These are phyloP conservation scores for Ramaria rubella DNA, from an alignment of 768 basidiomycete species.

Conservation along the genomic window DNA sequence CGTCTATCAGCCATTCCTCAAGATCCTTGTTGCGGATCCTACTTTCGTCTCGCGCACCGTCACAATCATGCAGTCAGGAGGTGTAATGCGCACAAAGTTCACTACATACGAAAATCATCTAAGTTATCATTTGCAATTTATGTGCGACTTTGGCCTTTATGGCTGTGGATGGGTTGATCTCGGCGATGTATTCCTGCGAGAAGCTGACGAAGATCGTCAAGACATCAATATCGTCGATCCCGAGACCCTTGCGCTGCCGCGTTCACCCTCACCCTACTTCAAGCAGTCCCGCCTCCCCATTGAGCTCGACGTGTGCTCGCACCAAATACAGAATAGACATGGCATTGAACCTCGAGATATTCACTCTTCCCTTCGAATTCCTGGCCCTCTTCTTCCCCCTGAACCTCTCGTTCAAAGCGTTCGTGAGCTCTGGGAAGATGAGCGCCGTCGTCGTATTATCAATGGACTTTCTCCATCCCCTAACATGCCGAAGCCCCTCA, in stretches of 20 bases:
- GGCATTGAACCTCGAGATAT: conserved; percentile 54
- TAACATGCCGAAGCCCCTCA: conserved; percentile 62
- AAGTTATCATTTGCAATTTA: conserved; percentile 81
- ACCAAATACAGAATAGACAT: conserved; percentile 82
- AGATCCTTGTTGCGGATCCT: conserved; percentile 74
- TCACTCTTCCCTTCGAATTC: conserved; percentile 56
- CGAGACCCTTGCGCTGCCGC: conserved; percentile 35
- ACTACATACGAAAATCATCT: conserved; percentile 86
- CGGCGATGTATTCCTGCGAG: conserved; percentile 53
- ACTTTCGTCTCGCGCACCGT: conserved; percentile 57
- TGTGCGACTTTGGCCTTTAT: conserved; percentile 91
- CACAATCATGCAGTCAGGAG: conserved; percentile 74
- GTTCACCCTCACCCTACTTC: conserved; percentile 50
- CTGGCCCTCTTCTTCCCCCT: conserved; percentile 40
- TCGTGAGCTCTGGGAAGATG: conserved; percentile 95
- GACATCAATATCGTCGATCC: conserved; percentile 18
- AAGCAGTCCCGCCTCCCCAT: conserved; percentile 65
- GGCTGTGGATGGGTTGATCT: conserved; percentile 90
- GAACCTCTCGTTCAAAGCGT: conserved; percentile 84
- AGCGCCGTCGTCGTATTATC: conserved; percentile 63
- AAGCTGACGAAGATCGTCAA: conserved; percentile 22
- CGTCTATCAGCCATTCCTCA: conserved; percentile 81
- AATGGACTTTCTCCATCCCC: conserved; percentile 70
- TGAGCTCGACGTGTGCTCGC: conserved; percentile 77
- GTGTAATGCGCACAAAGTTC: conserved; percentile 74